A percentile compares a stretch with the other conserved stretches of the same genome.
Evolutionary conservation across 2,329 filamentous ascomycete species (phyloP).

Genomic region (Aspergillus brasiliensis): DNA sequence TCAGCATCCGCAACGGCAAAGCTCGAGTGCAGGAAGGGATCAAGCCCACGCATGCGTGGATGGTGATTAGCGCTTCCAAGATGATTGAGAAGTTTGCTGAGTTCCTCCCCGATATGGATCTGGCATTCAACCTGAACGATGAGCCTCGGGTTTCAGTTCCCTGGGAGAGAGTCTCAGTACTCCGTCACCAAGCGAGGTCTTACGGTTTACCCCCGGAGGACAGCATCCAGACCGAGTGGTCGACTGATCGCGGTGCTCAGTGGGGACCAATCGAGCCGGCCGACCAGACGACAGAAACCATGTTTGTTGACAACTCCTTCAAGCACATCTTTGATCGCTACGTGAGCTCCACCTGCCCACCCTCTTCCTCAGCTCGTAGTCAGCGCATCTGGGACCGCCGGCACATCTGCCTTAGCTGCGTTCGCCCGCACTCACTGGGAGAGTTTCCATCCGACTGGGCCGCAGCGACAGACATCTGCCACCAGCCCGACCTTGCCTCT

Average conservation of each 20-base stretch:
- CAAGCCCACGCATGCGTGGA: conserved; percentile 59
- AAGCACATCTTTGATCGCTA: conserved; percentile 44
- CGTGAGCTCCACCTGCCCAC: conserved; percentile 61
- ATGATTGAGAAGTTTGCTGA: conserved; percentile 59
- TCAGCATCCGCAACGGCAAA: conserved; percentile 58
- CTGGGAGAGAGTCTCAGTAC: conserved; percentile 43
- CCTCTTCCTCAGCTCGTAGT: conserved; percentile 61
- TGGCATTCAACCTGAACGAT: conserved; percentile 65
- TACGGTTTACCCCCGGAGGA: conserved; percentile 22
- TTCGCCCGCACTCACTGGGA: conserved; percentile 64
- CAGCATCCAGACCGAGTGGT: conserved; percentile 36
- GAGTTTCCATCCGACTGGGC: conserved; percentile 69
- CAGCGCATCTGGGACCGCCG: conserved; percentile 65
- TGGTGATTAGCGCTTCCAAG: conserved; percentile 56
- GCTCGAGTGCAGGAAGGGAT: conserved; percentile 54
- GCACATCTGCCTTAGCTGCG: conserved; percentile 66
- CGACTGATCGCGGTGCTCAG: conserved; percentile 35
- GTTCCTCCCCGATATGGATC: conserved; percentile 63
- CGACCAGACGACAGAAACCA: conserved; percentile 33
- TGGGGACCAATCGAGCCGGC: conserved; percentile 44
- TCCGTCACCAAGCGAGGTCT: conserved; percentile 35
- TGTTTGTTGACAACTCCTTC: conserved; percentile 46
- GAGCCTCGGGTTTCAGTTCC: conserved; percentile 60
- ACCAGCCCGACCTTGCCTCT: conserved; percentile 73
- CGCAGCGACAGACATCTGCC: conserved; percentile 67